Percentiles rank a stretch among this genome's conserved stretches.
phyloP scores from a whole-genome alignment of 2,329 filamentous ascomycete genomes.

The Colletotrichum sp. region DNA sequence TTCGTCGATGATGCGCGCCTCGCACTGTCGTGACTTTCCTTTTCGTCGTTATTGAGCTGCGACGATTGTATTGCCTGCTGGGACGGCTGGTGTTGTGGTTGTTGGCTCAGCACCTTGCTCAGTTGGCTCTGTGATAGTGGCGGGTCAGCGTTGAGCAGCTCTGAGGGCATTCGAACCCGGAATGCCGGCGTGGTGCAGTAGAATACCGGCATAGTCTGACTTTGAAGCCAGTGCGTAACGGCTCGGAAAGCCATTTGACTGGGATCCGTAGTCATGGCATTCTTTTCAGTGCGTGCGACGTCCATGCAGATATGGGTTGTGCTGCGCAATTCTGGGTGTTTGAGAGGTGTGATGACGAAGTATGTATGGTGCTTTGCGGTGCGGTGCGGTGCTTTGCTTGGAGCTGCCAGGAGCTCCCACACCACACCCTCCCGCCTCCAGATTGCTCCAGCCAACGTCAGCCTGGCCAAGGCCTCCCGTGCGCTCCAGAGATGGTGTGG shows the following conservation, averaged over 20 bases:
- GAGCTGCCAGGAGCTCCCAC: background rate
- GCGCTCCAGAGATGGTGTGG: constrained; percentile 20
- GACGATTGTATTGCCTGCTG: constrained; percentile 5
- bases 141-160: constrained; percentile 18
- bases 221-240: constrained; percentile 21
- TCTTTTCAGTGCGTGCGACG: constrained; percentile 18
- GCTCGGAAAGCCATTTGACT: constrained; percentile 22
- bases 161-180: constrained; percentile 13
- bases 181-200: constrained; percentile 19
- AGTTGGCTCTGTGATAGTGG: constrained; percentile 18
- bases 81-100: background rate
- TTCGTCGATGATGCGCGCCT: constrained; percentile 17
- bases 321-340: background rate
- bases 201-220: constrained; percentile 21
- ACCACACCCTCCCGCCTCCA: background rate
- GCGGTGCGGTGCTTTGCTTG: background rate
- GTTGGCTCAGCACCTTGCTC: constrained; percentile 15
- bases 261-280: constrained; percentile 22
- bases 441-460: constrained; percentile 3
- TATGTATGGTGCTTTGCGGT: background rate
- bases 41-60: constrained; percentile 6
- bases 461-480: constrained; percentile 15
- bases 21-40: background rate
- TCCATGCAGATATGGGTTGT: constrained; percentile 20
- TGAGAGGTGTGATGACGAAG: constrained; percentile 19